Conservation (phyloP, 108 stramenopile species). For the Nitzschia inconspicua region DNA sequence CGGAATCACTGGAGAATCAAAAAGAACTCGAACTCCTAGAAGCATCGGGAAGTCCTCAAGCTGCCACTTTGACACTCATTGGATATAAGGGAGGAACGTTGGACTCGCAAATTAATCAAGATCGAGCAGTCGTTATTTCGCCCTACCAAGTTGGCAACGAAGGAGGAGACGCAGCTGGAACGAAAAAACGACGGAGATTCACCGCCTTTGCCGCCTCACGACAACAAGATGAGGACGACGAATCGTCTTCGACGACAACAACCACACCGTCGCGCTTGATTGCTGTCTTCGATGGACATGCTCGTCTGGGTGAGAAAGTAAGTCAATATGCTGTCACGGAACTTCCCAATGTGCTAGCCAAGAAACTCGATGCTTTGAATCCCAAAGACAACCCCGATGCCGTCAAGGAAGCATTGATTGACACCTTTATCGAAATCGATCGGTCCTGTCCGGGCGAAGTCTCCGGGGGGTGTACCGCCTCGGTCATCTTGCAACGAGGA, state of each 20-base stretch:
- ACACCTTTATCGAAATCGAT: slow-evolving; percentile 51
- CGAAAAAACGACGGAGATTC: no score
- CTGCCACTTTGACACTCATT: slow-evolving; percentile 44
- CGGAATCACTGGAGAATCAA: slow-evolving; percentile 1
- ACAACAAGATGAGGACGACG: no score
- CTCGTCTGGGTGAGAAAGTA: slow-evolving; percentile 61
- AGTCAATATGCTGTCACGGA: slow-evolving; percentile 64
- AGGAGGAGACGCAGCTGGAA: neutral
- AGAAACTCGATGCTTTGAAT: slow-evolving; percentile 33
- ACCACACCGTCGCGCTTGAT: slow-evolving; percentile 16
- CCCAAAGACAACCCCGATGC: neutral
- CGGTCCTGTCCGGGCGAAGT: slow-evolving; percentile 55
- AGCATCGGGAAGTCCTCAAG: slow-evolving; percentile 14
- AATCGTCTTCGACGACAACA: no score
- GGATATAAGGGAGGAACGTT: slow-evolving; percentile 49
- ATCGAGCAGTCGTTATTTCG: slow-evolving; percentile 46
- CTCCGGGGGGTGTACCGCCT: slow-evolving; percentile 75
- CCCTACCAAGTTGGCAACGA: slow-evolving; percentile 22
- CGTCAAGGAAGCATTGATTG: slow-evolving; percentile 18
- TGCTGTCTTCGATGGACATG: slow-evolving; percentile 83
- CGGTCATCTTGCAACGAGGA: slow-evolving; percentile 58
- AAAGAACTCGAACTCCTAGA: neutral
- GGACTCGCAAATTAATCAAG: slow-evolving; percentile 47
- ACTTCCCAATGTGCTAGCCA: slow-evolving; percentile 52
- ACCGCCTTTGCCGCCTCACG: no score